Base-by-base conservation (phyloP, 768 basidiomycete genomes). In the Sporobolomyces roseus region DNA sequence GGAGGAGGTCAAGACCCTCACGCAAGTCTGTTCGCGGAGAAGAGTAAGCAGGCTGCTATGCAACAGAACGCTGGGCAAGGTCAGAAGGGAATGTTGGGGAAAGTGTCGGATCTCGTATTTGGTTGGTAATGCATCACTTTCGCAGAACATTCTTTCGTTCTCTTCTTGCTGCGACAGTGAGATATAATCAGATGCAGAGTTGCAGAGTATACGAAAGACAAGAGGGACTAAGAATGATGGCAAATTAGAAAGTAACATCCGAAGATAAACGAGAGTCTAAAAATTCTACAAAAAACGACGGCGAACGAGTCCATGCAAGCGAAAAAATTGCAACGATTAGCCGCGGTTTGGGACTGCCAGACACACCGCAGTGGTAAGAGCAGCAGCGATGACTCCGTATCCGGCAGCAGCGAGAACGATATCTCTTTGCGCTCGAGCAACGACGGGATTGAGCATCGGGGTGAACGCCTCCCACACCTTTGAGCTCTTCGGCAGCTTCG, bases 1-100 rank as follows among this genome's bases (percentile, higher is more conserved):
- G 38, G 38, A 8, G 16, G 50, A 12, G 53, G 49, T 3, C 35
- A 17, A 7, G 70, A 71, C 51, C 36, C 65, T 45, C 71, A 68
- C 23, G 71, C 71, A 54, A 70, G 73, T 61, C 49, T 69, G 61
- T 70, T 75, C 25, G 65, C 61, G 4, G 72, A 75, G 59, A 71
- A 68, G 66, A 70, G 70, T 49, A 71, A 67, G 60, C 61, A 73
- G 61, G 63, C 65, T 2, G 70, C 58, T 7, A 25, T 68, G 56
- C 55, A 54, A 52, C 55, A 54, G 50, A 66, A 75, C 63, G 53
- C 33, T 50, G 61, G 71, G 61, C 50, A 66, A 46, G 51, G 38
- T 25, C 66, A 67, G 55, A 69, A 68, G 30, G 74, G 72, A 23
- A 66, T 69, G 43, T 38, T 71, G 14, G 74, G 74, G 8, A 73